These are phyloP conservation scores for Apocynum venetum DNA, from an alignment of 257 asterid genomes.

Conservation along the genomic window DNA sequence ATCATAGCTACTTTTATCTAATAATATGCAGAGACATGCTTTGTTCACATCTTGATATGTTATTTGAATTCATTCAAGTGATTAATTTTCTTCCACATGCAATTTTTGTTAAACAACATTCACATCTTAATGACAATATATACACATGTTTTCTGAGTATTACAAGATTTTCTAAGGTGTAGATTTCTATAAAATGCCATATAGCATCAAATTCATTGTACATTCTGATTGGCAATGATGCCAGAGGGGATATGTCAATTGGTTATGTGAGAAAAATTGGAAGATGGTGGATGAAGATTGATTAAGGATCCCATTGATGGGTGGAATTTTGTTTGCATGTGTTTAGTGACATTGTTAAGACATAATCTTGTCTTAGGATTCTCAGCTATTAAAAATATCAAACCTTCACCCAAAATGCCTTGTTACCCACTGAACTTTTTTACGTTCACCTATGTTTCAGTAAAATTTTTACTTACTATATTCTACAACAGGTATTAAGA, in stretches of 20 bases:
- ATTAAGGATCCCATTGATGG: not conserved
- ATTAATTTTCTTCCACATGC: not conserved
- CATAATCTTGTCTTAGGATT: not conserved
- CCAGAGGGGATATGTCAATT: not conserved
- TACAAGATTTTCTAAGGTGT: too few relatives aligned
- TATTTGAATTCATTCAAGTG: not conserved
- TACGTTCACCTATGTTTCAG: not conserved
- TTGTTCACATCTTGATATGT: not conserved
- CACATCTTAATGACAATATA: not conserved
- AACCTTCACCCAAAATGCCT: not conserved
- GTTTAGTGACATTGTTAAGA: not conserved
- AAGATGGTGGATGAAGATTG: not conserved
- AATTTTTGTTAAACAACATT: not conserved
- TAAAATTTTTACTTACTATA: not conserved
- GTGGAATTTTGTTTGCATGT: not conserved
- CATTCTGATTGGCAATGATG: not conserved
- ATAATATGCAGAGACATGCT: not conserved
- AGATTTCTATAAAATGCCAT: not conserved
- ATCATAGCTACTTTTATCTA: not conserved
- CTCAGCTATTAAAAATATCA: not conserved
- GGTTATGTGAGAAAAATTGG: not conserved
- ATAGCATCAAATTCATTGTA: not conserved
- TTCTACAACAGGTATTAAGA: not conserved
- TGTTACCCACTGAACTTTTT: not conserved
- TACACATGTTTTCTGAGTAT: not conserved